Base-by-base conservation (phyloP, 2,329 filamentous ascomycete species). In the Beauveria brongniartii region DNA sequence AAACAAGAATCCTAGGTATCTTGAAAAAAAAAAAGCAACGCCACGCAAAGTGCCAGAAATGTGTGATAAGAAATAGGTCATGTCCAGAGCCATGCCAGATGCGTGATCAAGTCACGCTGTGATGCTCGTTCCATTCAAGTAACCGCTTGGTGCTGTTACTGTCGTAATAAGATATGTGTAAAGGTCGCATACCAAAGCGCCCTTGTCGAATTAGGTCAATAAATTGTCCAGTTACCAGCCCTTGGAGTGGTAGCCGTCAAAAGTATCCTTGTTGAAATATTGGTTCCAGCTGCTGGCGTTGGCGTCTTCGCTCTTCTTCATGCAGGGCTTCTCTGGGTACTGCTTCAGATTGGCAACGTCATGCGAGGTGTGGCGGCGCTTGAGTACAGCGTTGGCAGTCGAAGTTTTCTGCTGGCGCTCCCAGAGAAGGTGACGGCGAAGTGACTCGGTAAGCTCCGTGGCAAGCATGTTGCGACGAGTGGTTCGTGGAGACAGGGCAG, bases 401-500 rank as follows among this genome's bases (percentile, higher is more conserved):
- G 90, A 89, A 62, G 91, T 91, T 82, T 94, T 96, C 71, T 97
- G 93, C 70, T 96, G 91, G 57, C 94, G 88, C 73, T 99, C 94
- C 90, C 91, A 96, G 18, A 97, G 83, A 18, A 99, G 86, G 68
- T 97, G 90, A 67, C 92, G 90, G 24, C 94, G 86, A 3, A 99
- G 85, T 24, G 91, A 96, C 72, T 96, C 92, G 2, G 93, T 97
- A 59, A 99, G 80, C 77, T 99, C 94, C 0, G 91, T 95, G 9
- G 91, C 89, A 61, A 99, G 82, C 94, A 99, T 99, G 74, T 97
- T 95, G 63, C 92, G 85, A 56, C 94, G 85, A 0, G 92, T 97
- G 0, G 93, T 97, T 62, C 92, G 86, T 4, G 94, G 94, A 5
- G 94, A 97, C 65, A 96, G 82, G 1, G 91, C 90, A 30, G 87